Base-by-base conservation (phyloP, 768 basidiomycete species). In the Mycena alexandri region DNA sequence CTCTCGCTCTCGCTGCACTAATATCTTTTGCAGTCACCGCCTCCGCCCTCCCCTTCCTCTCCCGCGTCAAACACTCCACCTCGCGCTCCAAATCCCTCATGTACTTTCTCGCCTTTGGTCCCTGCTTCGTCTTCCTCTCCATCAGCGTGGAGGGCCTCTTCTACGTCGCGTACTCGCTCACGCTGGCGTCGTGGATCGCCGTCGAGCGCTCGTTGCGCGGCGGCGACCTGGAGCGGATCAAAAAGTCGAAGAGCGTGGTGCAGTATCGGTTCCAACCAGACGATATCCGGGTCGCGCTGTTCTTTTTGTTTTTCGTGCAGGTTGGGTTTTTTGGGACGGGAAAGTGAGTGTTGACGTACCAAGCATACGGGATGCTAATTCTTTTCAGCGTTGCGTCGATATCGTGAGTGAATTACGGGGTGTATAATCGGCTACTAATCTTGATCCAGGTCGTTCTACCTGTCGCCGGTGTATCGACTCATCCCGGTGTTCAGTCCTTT, bases 401-500 rank as follows among this genome's bases (percentile, higher is more conserved):
- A 74, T 92, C 93, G 89, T 92, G 70, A 72, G 90, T 83, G 14
- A 13, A 29, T 33, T 75, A 3, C 8, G 13, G 19, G 19, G 16
- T 42, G 5, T 12, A 21, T 59, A 24, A 51, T 34, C 17, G 25
- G n/a, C 12, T n/a, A 16, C 25, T 58, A 41, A 47, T 5, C n/a
- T 42, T 46, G n/a, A 21, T 47, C 22, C 51, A 90, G 88, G 19
- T 93, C 92, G 3, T 95, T 95, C 78, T 95, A 96, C 76, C 84
- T 95, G 21, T 93, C 90, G 44, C 94, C 94, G 3, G 94, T 95
- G 9, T 95, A 94, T 73, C 90, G 94, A 19, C 83, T 96, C 17
- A 90, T 95, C 68, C 93, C 94, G 0, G 85, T 93, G 55, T 96
- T 96, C 76, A 92, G 85, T 67, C 94, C 94, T 0, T 95, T 95